These are phyloP conservation scores for Coniophora puteana DNA, from an alignment of 1,284 basidiomycete species.

Conservation along the genomic window DNA sequence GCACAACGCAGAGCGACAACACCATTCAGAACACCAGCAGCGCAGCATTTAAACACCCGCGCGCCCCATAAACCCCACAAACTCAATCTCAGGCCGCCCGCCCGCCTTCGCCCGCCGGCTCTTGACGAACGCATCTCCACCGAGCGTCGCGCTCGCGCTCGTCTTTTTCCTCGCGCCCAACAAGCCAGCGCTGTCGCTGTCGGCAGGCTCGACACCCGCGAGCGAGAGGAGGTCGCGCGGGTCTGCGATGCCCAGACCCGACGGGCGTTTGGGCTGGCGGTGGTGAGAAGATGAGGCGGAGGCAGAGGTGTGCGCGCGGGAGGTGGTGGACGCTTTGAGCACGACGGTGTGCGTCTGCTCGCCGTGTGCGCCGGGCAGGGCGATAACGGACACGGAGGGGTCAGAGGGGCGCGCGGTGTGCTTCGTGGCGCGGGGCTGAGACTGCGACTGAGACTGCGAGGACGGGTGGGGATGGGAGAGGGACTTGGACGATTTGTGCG, in stretches of 20 bases:
- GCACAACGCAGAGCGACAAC: no score
- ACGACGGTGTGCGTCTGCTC: conserved; percentile 22
- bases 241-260: conserved; percentile 11
- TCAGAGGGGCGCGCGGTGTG: conserved; percentile 13
- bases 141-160: conserved; percentile 21
- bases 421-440: conserved; percentile 4
- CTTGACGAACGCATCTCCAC: conserved; percentile 9
- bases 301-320: conserved; percentile 11
- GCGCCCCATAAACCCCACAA: background rate
- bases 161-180: conserved; percentile 19
- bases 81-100: background rate
- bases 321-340: conserved; percentile 13
- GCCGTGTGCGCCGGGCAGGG: conserved; percentile 26
- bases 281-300: conserved; percentile 11
- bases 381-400: conserved; percentile 20
- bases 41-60: no score
- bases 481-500: conserved; percentile 11
- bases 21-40: no score
- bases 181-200: conserved; percentile 15
- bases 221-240: conserved; percentile 9
- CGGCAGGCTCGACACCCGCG: background rate
- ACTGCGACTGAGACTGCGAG: conserved; percentile 10
- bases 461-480: background rate
- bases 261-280: conserved; percentile 4
- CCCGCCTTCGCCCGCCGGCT: background rate